phyloP scores from a whole-genome alignment of 2,329 filamentous ascomycete genomes.

The Acrocalymma vagum region DNA sequence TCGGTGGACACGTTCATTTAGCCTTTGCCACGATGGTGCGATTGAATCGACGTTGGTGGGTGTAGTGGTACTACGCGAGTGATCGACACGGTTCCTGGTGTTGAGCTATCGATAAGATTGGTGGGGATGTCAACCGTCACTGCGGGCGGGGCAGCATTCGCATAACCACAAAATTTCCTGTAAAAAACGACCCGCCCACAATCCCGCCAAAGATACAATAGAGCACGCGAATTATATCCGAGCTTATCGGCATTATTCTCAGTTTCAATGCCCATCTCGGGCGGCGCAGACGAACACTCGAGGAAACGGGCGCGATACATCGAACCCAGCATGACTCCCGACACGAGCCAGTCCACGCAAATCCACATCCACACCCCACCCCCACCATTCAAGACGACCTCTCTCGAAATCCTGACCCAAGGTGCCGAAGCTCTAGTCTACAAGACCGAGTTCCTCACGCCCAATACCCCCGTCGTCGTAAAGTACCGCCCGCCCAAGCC shows the following conservation, averaged over 20 bases:
- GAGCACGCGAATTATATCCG: too few relatives aligned
- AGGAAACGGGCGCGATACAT: too few relatives aligned
- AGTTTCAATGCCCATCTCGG: too few relatives aligned
- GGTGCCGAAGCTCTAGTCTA: constrained; percentile 96
- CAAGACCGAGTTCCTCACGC: constrained; percentile 79
- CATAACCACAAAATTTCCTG: constrained; percentile 4
- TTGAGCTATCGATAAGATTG: constrained; percentile 23
- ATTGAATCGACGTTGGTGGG: too few relatives aligned
- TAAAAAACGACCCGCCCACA: not conserved
- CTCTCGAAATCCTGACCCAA: constrained; percentile 81
- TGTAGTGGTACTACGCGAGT: constrained; percentile 15
- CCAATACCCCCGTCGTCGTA: constrained; percentile 75
- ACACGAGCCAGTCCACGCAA: constrained; percentile 27
- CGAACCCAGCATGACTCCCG: constrained; percentile 25
- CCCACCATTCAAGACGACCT: constrained; percentile 56
- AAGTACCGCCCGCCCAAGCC: constrained; percentile 92
- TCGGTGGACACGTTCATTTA: too few relatives aligned
- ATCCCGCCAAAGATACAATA: too few relatives aligned
- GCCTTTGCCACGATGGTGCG: constrained; percentile 13
- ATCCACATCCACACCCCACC: constrained; percentile 35
- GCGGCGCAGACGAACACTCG: too few relatives aligned
- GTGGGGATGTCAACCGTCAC: constrained; percentile 15
- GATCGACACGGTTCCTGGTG: constrained; percentile 21
- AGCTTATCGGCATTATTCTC: too few relatives aligned
- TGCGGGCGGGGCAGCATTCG: constrained; percentile 18